Evolutionary conservation across 139 green algal species (phyloP), one percentile per base, ranked within the genome.

Genomic region (Gonium pectorale): DNA sequence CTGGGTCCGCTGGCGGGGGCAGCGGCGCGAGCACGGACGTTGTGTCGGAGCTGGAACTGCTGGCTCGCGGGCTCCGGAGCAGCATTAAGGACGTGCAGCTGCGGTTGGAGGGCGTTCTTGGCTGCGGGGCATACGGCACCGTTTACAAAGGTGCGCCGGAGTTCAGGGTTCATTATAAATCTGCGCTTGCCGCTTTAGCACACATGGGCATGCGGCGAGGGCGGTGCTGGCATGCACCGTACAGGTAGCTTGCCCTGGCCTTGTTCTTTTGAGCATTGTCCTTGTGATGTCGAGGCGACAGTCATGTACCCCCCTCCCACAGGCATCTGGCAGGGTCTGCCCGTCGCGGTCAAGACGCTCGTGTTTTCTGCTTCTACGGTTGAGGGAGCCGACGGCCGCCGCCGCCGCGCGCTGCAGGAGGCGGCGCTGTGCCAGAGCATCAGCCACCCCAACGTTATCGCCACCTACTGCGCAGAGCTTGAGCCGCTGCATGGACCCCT

Each of bases 261-360:
- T 41, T 31, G 17, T 11, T 22, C 8, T 8, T 9, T 73, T 3
- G 43, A 27, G 27, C 24, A n/a, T n/a, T n/a, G n/a, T n/a, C n/a
- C n/a, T n/a, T n/a, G n/a, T n/a, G n/a, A n/a, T n/a, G n/a, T n/a
- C n/a, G n/a, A n/a, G n/a, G n/a, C n/a, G n/a, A n/a, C n/a, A n/a
- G n/a, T n/a, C n/a, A n/a, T 56, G 13, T 13, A 17, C 35, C 24
- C 13, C 41, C 43, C 43, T 29, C 46, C 9, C 8, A 46, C 79
- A 86, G 81, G 81, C 81, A 81, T 60, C 13, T 87, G 81, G 81
- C 69, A 81, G 59, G 81, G 81, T 44, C 40, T 87, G n/a, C 31
- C 59, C 0, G 81, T 87, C 43, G 81, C 81, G 1, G 43, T 87
- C 41, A 87, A 87, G 70, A 87, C 81, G 54, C 27, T 73, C 6